Evolutionary conservation across 2,329 filamentous ascomycete genomes (phyloP).

Genomic region (Monosporascus ibericus): DNA sequence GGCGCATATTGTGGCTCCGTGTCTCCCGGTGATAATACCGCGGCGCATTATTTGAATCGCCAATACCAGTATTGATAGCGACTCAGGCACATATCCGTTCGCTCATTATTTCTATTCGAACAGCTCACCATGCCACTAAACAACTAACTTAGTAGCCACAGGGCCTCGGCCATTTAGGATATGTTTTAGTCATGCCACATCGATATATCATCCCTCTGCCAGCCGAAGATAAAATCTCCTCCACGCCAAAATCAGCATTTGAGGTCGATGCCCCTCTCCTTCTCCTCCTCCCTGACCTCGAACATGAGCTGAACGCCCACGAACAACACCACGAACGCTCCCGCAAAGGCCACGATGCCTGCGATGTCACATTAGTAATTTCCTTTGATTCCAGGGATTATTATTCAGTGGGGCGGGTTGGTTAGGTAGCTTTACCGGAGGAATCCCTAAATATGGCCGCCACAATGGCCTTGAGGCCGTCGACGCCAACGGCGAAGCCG

Average conservation of each 20-base stretch:
- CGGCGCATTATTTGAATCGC: no score
- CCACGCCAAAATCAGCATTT: constrained; percentile 56
- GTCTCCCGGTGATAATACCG: no score
- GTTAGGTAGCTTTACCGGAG: constrained; percentile 45
- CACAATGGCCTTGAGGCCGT: constrained; percentile 74
- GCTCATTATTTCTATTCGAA: no score
- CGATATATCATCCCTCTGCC: no score
- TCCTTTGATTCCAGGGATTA: constrained; percentile 2
- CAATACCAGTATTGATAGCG: no score
- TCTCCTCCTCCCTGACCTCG: constrained; percentile 81
- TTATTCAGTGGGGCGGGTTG: not conserved
- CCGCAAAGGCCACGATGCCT: constrained; percentile 68
- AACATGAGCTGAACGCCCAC: constrained; percentile 93
- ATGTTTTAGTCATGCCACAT: no score
- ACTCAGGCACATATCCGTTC: no score
- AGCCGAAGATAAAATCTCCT: no score
- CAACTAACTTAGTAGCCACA: no score
- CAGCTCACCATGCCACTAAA: no score
- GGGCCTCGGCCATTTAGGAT: no score
- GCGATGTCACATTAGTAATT: not conserved
- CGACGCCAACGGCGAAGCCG: constrained; percentile 86
- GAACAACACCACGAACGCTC: constrained; percentile 70
- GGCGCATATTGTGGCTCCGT: no score
- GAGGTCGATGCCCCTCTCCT: constrained; percentile 71
- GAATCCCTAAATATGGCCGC: constrained; percentile 69